Evolutionary conservation across 2,329 filamentous ascomycete genomes (phyloP), one percentile per base, ranked within the genome.

Genomic region (Pestalotiopsis sp.): DNA sequence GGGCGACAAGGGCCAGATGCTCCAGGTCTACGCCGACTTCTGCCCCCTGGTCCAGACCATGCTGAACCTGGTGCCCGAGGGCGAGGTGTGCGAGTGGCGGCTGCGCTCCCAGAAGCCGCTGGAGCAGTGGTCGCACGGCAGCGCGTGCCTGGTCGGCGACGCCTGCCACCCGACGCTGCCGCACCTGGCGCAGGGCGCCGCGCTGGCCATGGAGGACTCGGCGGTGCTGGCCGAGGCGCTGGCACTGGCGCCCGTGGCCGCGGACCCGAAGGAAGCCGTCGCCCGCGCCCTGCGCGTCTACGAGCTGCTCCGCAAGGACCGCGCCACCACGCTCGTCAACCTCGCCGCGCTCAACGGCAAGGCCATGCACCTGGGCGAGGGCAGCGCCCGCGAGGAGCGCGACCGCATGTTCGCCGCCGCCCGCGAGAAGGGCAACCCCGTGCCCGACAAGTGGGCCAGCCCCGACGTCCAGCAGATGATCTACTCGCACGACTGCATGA

Each of bases 391-490:
- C 74, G 85, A 88, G 76, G 86, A 89, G 80, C 82, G 88, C 45
- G 88, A 90, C 73, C 82, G 80, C 67, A 82, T 83, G 79, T 88
- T 90, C 76, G 85, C 83, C 57, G 81, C 85, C 66, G 82, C 87
- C 70, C 83, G 82, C 71, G 75, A 81, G 72, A 85, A 84, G 75
- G 83, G 79, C 70, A 84, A 77, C 66, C 80, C 80, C 68, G 86
- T 86, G 69, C 89, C 89, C 2, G 90, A 92, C 79, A 92, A 91
- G 81, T 92, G 90, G 90, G 89, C 89, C 3, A 91, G 90, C 77
- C 88, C 89, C 11, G 90, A 92, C 74, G 88, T 92, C 57, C 90
- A 92, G 79, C 84, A 86, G 77, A 86, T 87, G 84, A 87, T 92
- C 70, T 92, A 92, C 78, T 85, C 86, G 12, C 84, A 90, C 74